Base-by-base conservation (phyloP, 352 stramenopile genomes). In the Thalassiosira sp. region DNA sequence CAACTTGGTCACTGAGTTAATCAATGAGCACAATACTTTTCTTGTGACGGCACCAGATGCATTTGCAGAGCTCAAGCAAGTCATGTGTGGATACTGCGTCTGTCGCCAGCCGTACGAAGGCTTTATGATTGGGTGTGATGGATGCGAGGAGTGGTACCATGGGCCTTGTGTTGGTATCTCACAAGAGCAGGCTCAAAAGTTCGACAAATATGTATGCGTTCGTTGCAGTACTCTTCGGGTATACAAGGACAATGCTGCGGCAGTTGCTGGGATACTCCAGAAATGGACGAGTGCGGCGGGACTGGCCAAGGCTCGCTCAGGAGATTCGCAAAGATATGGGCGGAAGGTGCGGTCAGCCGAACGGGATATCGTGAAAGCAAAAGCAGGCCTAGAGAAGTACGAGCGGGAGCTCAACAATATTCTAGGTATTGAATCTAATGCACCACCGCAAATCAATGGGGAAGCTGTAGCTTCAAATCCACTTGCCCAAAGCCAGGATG, bases 181-280 rank as follows among this genome's bases (percentile, higher is more conserved):
- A 24, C 73, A 93, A 69, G 93, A 97, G 33, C 96, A 97, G 72
- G 95, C 93, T 0, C 94, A 97, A 66, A 97, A 97, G 56, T 92
- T 96, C n/a, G 95, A 98, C 45, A 95, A 97, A 56, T 98, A 97
- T 79, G 95, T 95, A 0, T 98, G 95, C 70, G 89, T 97, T 25
- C 96, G 94, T 16, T 98, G 95, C 74, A 94, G 81, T n/a, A 93
- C 96, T 56, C 86, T 97, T n/a, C 88, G 94, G 64, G 89, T 96
- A 11, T 93, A 97, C 48, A 82, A 91, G 51, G 72, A 71, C 10
- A 89, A 92, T 65, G 73, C 96, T 10, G 62, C 85, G 0, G 82
- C 85, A 31, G 82, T 87, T 28, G 84, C 86, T 24, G 75, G 76
- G 13, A 82, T 91, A 33, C 88, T 96, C 43, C 79, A 76, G 6